phyloP scores from a whole-genome alignment of 176 grass and related monocot genomes.

The Coix lacrymajobi region DNA sequence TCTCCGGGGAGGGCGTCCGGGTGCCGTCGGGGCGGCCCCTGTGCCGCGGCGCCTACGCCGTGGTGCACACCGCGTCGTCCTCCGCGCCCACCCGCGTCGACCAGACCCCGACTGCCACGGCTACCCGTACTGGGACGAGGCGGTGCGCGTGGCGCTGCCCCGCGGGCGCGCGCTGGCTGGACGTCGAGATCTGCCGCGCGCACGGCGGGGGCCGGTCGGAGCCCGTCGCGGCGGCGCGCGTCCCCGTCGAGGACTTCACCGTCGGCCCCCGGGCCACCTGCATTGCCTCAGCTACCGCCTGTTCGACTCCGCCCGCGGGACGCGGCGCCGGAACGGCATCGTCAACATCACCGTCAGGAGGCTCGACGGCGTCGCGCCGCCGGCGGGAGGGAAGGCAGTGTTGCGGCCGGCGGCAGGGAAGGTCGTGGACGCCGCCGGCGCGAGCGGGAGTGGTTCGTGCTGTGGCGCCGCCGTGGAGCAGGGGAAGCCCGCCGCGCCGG shows the following conservation, averaged over 20 bases:
- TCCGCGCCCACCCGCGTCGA: conserved; percentile 10
- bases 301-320: neutral
- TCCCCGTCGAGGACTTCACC: conserved; percentile 50
- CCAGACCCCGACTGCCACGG: conserved; percentile 33
- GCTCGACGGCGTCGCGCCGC: neutral
- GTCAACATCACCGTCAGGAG: conserved; percentile 61
- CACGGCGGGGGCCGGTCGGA: neutral
- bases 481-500: neutral
- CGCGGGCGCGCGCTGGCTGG: neutral
- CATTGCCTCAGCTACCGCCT: conserved; percentile 72
- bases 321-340: conserved; percentile 35
- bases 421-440: neutral
- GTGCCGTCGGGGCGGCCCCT: conserved; percentile 2
- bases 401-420: neutral
- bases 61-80: neutral
- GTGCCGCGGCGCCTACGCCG: conserved; percentile 9
- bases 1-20: conserved; percentile 36
- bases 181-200: conserved; percentile 36
- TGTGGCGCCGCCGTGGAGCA: neutral
- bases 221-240: conserved; percentile 31
- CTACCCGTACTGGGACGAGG: conserved; percentile 48
- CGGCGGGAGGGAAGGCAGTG: neutral
- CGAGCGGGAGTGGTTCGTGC: conserved; percentile 7
- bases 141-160: conserved; percentile 24
- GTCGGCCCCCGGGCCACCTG: conserved; percentile 45